These are phyloP conservation scores for Diaporthe citri DNA, from an alignment of 2,329 filamentous ascomycete genomes.

Conservation along the genomic window DNA sequence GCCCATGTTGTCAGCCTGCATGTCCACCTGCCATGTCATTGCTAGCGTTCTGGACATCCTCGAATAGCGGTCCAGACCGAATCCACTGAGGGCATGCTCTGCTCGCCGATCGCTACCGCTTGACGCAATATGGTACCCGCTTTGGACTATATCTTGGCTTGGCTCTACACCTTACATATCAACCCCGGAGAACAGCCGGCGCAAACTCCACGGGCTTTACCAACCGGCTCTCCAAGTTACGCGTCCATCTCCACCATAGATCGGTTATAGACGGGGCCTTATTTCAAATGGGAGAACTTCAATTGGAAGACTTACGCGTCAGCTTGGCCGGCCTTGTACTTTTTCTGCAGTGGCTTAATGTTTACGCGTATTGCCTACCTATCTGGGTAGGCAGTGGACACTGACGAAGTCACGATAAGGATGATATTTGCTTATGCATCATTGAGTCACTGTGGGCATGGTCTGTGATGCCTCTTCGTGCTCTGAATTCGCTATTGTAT, in stretches of 20 bases:
- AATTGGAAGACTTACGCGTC: constrained; percentile 13
- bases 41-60: neutral
- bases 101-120: neutral
- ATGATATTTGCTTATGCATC: neutral
- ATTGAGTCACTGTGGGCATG: neutral
- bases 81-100: neutral
- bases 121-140: neutral
- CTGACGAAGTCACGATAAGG: neutral
- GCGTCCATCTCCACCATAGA: constrained; percentile 1
- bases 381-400: neutral
- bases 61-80: neutral
- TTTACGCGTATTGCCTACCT: neutral
- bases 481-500: neutral
- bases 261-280: neutral
- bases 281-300: constrained; percentile 3
- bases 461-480: neutral
- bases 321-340: neutral
- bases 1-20: neutral
- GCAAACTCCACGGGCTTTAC: neutral
- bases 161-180: neutral
- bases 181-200: neutral
- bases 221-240: neutral
- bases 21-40: neutral
- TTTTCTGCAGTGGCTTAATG: neutral
- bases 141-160: constrained; percentile 19